Percentiles rank a stretch among this genome's conserved stretches.
Conservation (phyloP, 805 yeast species). For the Yarrowia phangngaensis region DNA sequence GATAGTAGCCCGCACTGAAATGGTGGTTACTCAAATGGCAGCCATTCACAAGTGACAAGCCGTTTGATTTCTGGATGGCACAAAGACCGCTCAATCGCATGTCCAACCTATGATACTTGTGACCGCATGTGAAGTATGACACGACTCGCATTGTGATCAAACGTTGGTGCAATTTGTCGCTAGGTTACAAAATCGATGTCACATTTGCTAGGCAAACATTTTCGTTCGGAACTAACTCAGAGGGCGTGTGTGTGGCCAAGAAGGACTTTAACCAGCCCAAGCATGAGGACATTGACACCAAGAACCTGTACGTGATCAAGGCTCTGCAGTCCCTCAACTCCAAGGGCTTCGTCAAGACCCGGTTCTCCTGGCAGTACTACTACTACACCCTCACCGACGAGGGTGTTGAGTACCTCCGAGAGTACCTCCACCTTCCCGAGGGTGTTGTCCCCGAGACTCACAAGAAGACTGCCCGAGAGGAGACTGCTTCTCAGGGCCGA, state of each 20-base stretch:
- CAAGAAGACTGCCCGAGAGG: constrained; percentile 90
- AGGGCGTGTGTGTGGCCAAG: constrained; percentile 99
- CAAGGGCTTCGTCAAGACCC: constrained; percentile 98
- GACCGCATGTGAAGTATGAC: too few species aligned
- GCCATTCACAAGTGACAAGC: too few species aligned
- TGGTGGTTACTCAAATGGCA: too few species aligned
- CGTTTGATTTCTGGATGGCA: too few species aligned
- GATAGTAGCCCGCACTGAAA: too few species aligned
- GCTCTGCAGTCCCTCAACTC: constrained; percentile 99
- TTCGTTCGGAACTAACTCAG: constrained; percentile 34
- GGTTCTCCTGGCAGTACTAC: constrained; percentile 99
- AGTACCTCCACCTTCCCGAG: constrained; percentile 97
- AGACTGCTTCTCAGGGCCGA: constrained; percentile 43
- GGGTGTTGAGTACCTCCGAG: constrained; percentile 98
- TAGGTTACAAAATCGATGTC: too few species aligned
- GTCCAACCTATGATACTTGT: too few species aligned
- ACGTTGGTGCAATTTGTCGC: too few species aligned
- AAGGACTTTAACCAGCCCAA: constrained; percentile 96
- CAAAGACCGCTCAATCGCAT: too few species aligned
- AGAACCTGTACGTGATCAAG: constrained; percentile 95
- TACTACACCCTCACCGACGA: constrained; percentile 99
- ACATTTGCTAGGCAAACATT: too few species aligned
- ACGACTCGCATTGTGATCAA: too few species aligned
- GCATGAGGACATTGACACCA: constrained; percentile 98
- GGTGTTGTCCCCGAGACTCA: constrained; percentile 98